Percentiles rank a stretch among this genome's conserved stretches.
phyloP scores from a whole-genome alignment of 1,284 basidiomycete genomes.

The Anthracocystis setariae region DNA sequence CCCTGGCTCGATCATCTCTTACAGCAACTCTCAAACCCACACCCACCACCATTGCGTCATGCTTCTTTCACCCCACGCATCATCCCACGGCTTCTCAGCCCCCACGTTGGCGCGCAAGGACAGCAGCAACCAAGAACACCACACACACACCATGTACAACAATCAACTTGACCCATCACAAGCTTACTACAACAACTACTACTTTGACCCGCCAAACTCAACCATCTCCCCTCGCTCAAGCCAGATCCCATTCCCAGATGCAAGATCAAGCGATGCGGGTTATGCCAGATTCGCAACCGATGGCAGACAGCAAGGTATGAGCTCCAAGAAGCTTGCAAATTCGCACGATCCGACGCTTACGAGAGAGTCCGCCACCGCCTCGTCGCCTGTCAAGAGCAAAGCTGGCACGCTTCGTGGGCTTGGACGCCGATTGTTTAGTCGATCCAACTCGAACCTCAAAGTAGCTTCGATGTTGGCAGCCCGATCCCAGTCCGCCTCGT shows the following conservation, averaged over 20 bases:
- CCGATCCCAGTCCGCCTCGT: conserved; percentile 39
- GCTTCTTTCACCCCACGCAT: conserved; percentile 14
- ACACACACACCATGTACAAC: conserved; percentile 10
- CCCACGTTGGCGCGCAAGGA: conserved; percentile 24
- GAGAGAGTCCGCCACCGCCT: not conserved
- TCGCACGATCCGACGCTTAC: conserved; percentile 21
- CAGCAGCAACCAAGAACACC: conserved; percentile 24
- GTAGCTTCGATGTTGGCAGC: conserved; percentile 18
- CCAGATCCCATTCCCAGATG: not conserved
- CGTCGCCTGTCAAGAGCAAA: conserved; percentile 6
- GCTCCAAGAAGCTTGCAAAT: not conserved
- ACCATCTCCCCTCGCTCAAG: conserved; percentile 3
- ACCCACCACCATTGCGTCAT: conserved; percentile 3
- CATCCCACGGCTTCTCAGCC: conserved; percentile 3
- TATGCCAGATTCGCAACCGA: conserved; percentile 7
- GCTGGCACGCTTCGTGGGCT: conserved; percentile 28
- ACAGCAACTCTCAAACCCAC: no score
- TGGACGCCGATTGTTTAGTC: conserved; percentile 39
- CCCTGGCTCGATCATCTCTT: no score
- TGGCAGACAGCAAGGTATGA: conserved; percentile 6
- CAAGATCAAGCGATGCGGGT: conserved; percentile 30
- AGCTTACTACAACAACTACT: conserved; percentile 1
- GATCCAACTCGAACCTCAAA: conserved; percentile 30
- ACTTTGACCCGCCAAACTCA: not conserved
- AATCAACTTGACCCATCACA: conserved; percentile 20